Base-by-base conservation (phyloP, 352 stramenopile species). In the Blastocystis sp. region DNA sequence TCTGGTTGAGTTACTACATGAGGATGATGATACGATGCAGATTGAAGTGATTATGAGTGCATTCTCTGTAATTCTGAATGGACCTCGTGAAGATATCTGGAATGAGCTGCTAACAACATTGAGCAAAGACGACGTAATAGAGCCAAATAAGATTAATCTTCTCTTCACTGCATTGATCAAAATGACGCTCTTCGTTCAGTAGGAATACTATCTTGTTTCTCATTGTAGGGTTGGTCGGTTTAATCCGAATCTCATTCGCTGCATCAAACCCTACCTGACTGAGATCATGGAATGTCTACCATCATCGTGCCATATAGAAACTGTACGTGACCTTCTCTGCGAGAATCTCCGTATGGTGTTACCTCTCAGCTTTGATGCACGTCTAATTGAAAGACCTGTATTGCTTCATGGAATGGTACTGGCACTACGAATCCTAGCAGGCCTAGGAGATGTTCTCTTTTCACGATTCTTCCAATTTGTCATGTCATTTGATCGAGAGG, bases 131-230 rank as follows among this genome's bases (percentile, higher is more conserved):
- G 54, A 12, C 12, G 12, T 61, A 7, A 14, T 61, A 14, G 19
- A 61, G 5, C 54, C 3, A 5, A 27, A 65, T 46, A 1, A 65
- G 6, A 16, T 49, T 1, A 9, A 46, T 5, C 1, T 21, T 37
- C 2, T 66, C 4, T 7, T 83, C 12, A 52, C 51, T n/a, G 9
- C 46, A n/a, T 63, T 83, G 7, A 63, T 83, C 35, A 46, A 32
- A 16, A 83, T 83, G 71, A 66, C 43, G 37, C 54, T 83, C 24
- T 83, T 46, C 16, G 46, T 83, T 39, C 46, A 83, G 71, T 83
- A 29, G 1, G 19, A 7, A 35, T 66, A 32, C 3, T 43, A n/a
- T 1, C 2, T 43, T 19, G 3, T 5, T 54, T 52, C 49, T 21
- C 63, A 27, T 14, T 37, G 2, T 66, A 83, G 71, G 49, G 51